Base-by-base conservation (phyloP, 106 monocot genomes). In the Phalaenopsis aphrodite region DNA sequence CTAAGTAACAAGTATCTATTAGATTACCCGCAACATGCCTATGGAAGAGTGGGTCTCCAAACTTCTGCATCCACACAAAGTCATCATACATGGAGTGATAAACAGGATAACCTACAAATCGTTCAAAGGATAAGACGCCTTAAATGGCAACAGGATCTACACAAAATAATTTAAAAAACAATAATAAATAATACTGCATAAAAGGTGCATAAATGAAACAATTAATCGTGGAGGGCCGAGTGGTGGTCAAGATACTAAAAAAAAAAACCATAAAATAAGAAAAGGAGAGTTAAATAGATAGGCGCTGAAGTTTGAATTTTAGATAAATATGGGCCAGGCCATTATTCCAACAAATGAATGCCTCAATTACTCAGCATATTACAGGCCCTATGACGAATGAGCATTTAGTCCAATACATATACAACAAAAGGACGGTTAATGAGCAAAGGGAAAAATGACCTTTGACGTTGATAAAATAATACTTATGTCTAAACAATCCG, bases 11-110 rank as follows among this genome's bases (percentile, higher is more conserved):
- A 3, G 52, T 12, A 12, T 2, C 52, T 12, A 12, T 12, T 10
- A 36, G 15, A 52, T 10, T 73, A 89, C 89, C 86, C 82, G 89
- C 89, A 42, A 82, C 81, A 79, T 90, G 89, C 78, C 87, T 83
- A 12, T 83, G 87, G 56, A 90, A 90, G 42, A 83, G 49, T 46
- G 89, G 89, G 36, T 90, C 89, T 39, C 87, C 89, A 85, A 83
- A 90, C 81, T 90, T 90, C 56, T 83, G 85, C 89, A 90, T 90
- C 89, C 89, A 90, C 15, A 85, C 37, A 48, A 80, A 90, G 73
- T 90, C 89, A 73, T 90, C 88, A 79, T 88, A 88, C 73, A 88
- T 55, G 24, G 88, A 89, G 46, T 89, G 88, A 45, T 89, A 89
- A 75, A 89, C 85, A 41, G 88, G 88, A 46, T 88, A 88, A 12